Conservation (phyloP, 768 basidiomycete species). For the Termitomyces sp. region DNA sequence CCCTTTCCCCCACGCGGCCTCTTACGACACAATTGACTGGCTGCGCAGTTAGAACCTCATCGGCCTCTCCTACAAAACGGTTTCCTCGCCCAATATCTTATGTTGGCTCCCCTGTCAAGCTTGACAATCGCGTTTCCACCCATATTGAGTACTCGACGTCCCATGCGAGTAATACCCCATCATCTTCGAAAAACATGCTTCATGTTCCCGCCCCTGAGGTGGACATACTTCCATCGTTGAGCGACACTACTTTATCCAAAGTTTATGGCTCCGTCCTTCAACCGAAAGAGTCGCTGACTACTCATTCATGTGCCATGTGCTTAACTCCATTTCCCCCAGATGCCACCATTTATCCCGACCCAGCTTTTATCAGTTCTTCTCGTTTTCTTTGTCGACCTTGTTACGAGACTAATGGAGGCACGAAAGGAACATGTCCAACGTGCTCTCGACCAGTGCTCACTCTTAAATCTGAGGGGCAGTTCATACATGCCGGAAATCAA, state of each 20-base stretch:
- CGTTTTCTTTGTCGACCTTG: constrained; percentile 74
- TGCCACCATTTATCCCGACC: constrained; percentile 83
- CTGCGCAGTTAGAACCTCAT: constrained; percentile 11
- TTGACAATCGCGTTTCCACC: constrained; percentile 47
- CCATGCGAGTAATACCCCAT: constrained; percentile 32
- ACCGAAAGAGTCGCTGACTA: constrained; percentile 65
- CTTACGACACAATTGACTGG: constrained; percentile 17
- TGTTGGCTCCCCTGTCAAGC: constrained; percentile 22
- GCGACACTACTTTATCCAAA: constrained; percentile 63
- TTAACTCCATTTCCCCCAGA: constrained; percentile 66
- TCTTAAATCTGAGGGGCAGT: constrained; percentile 73
- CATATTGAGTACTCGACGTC: constrained; percentile 53
- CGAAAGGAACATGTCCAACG: constrained; percentile 64
- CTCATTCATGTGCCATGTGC: constrained; percentile 68
- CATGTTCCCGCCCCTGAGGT: constrained; percentile 48
- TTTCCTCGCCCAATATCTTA: constrained; percentile 43
- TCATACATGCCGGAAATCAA: constrained; percentile 61
- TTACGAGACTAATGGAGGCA: constrained; percentile 67
- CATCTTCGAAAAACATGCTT: constrained; percentile 52
- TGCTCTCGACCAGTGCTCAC: constrained; percentile 71
- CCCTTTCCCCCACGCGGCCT: constrained; percentile 33
- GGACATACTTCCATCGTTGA: constrained; percentile 54
- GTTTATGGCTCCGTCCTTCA: constrained; percentile 84
- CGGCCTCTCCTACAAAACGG: constrained; percentile 32
- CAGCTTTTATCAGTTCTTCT: constrained; percentile 30